Conservation (phyloP, 805 yeast genomes). For the Barnettozyma sp. region DNA sequence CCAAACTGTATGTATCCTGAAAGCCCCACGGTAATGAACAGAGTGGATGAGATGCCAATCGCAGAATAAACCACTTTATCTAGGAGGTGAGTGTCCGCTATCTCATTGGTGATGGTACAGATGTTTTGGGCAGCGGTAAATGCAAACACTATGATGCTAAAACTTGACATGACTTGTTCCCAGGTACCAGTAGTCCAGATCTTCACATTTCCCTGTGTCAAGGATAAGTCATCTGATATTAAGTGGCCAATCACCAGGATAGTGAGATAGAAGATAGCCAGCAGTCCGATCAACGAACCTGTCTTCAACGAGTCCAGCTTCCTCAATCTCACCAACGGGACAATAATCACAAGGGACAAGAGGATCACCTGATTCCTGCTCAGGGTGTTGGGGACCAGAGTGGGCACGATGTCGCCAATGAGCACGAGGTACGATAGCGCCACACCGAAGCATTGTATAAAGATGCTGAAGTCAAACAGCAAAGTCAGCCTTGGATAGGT, state of each 20-base stretch:
- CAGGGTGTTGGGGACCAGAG: constrained; percentile 39
- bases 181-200: constrained; percentile 36
- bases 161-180: constrained; percentile 48
- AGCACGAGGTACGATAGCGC: constrained; percentile 64
- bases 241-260: constrained; percentile 48
- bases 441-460: constrained; percentile 75
- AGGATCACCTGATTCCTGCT: constrained; percentile 37
- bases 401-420: constrained; percentile 72
- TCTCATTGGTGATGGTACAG: constrained; percentile 69
- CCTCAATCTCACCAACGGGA: constrained; percentile 58
- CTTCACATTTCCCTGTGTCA: constrained; percentile 37
- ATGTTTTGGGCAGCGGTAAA: constrained; percentile 79
- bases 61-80: constrained; percentile 46
- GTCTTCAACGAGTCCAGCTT: constrained; percentile 64
- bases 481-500: constrained; percentile 67
- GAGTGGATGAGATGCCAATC: constrained; percentile 43
- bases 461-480: constrained; percentile 68
- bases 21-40: constrained; percentile 60
- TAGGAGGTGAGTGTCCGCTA: constrained; percentile 44
- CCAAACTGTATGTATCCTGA: constrained; percentile 74
- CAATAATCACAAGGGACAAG: constrained; percentile 42
- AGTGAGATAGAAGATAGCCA: constrained; percentile 58
- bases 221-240: constrained; percentile 36
- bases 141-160: constrained; percentile 72
- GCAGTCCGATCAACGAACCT: constrained; percentile 62